phyloP scores from a whole-genome alignment of 2,329 filamentous ascomycete species.

The Claviceps sp. region DNA sequence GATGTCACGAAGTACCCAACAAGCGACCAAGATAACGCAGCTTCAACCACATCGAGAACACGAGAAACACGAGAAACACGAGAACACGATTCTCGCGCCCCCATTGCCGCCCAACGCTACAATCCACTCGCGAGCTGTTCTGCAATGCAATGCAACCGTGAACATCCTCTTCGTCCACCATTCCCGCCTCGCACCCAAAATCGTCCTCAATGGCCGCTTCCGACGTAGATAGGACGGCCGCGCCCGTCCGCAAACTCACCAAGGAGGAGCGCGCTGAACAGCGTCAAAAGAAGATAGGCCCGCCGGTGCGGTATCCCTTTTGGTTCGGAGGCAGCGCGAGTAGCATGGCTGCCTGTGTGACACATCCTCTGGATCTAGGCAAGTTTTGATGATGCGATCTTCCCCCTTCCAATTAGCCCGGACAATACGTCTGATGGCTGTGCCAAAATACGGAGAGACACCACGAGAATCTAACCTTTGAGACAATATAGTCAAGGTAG shows the following conservation, averaged over 20 bases:
- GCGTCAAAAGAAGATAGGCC: constrained; percentile 23
- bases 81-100: background rate
- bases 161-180: background rate
- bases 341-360: constrained; percentile 80
- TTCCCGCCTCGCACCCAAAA: background rate
- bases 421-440: background rate
- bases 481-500: constrained; percentile 7
- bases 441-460: background rate
- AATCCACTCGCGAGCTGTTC: background rate
- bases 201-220: constrained; percentile 10
- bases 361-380: constrained; percentile 88
- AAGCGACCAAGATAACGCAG: background rate
- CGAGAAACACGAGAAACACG: background rate
- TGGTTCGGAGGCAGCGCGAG: constrained; percentile 97
- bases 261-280: constrained; percentile 7
- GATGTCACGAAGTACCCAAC: background rate
- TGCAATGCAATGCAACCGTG: constrained; percentile 3
- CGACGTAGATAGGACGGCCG: constrained; percentile 1
- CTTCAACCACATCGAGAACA: background rate
- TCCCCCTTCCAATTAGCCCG: background rate
- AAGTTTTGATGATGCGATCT: constrained; percentile 22
- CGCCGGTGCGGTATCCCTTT: constrained; percentile 53
- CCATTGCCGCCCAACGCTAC: background rate
- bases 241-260: constrained; percentile 5
- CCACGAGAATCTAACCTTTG: background rate